Base-by-base conservation (phyloP, 2,329 filamentous ascomycete genomes). In the Didymella arachidicola region DNA sequence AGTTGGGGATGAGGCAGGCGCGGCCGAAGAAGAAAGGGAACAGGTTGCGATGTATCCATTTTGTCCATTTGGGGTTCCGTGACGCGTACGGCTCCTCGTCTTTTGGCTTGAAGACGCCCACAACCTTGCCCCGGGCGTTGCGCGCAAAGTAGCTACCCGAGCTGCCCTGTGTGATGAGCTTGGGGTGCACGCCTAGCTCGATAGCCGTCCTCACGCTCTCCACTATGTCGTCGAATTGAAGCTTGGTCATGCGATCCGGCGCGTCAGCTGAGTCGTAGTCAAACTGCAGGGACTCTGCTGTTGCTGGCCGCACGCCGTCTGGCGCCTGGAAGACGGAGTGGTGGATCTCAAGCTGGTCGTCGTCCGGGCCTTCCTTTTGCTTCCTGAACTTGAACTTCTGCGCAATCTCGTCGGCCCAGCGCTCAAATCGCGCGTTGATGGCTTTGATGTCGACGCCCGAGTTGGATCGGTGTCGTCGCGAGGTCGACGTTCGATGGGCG, bases 41-140 rank as follows among this genome's bases (percentile, higher is more conserved):
- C 64, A 99, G 76, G 76, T 99, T 99, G 64, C 95, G 86, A 77
- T 99, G 95, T 80, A 99, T 93, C 95, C 95, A 99, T 79, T 99
- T 99, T 69, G 96, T 98, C 94, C 94, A 98, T 77, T 99, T 99
- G 6, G 95, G 95, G 74, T 99, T 99, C 67, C 92, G 90, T 30
- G 92, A 95, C 1, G 95, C 95, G 74, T 97, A 99, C 0, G 95
- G 95, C 77, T 99, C 96, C 79, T 99, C 95, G 69, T 99, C 95
- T 79, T 99, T 99, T 41, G 95, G 95, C 77, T 99, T 99, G 81
- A 99, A 99, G 4, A 99, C 95, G 34, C 93, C 95, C 4, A 99
- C 92, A 16, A 97, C 92, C 80, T 96, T 97, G 50, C 95, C 95
- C 56, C 94, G 89, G 1, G 86, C 86, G 70, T 97, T 96, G 59